phyloP scores from a whole-genome alignment of 306 rosid genomes.

The Pachyrhizus erosus region DNA sequence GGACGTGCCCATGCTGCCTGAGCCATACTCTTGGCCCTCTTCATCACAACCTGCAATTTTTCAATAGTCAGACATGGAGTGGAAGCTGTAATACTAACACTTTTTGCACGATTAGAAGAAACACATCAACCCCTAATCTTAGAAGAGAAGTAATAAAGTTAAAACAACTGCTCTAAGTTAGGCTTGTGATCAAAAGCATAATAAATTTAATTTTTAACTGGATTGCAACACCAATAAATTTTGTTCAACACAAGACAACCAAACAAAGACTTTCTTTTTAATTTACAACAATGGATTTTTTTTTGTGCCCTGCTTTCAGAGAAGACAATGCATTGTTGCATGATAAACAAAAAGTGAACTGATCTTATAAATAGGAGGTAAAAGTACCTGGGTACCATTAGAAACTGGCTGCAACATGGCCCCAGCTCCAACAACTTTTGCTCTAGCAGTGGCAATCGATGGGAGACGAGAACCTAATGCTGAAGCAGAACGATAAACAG shows the following conservation, averaged over 20 bases:
- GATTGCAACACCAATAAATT: slow-evolving; percentile 20
- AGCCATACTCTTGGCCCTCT: slow-evolving; percentile 95
- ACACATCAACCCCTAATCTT: neutral
- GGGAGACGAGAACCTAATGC: slow-evolving; percentile 98
- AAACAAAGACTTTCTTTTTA: neutral
- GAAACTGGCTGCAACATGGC: slow-evolving; percentile 95
- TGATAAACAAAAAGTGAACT: neutral
- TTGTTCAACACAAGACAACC: slow-evolving; percentile 27
- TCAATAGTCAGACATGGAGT: slow-evolving; percentile 30
- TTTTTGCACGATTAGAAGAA: neutral
- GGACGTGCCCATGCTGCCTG: slow-evolving; percentile 97
- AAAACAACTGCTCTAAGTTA: slow-evolving; percentile 14
- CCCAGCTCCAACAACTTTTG: slow-evolving; percentile 95
- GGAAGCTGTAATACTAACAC: neutral
- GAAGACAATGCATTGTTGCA: slow-evolving; percentile 26
- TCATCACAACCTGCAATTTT: slow-evolving; percentile 81
- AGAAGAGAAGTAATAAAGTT: slow-evolving; percentile 6
- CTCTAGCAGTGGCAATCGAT: slow-evolving; percentile 90
- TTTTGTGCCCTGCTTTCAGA: neutral
- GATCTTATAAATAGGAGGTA: slow-evolving; percentile 17
- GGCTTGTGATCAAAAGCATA: neutral
- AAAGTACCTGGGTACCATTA: slow-evolving; percentile 84
- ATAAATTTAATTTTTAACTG: neutral
- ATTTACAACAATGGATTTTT: neutral
- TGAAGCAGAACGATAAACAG: slow-evolving; percentile 94